phyloP scores from a whole-genome alignment of 2,329 filamentous ascomycete species.

The Tolypocladium tropicale region DNA sequence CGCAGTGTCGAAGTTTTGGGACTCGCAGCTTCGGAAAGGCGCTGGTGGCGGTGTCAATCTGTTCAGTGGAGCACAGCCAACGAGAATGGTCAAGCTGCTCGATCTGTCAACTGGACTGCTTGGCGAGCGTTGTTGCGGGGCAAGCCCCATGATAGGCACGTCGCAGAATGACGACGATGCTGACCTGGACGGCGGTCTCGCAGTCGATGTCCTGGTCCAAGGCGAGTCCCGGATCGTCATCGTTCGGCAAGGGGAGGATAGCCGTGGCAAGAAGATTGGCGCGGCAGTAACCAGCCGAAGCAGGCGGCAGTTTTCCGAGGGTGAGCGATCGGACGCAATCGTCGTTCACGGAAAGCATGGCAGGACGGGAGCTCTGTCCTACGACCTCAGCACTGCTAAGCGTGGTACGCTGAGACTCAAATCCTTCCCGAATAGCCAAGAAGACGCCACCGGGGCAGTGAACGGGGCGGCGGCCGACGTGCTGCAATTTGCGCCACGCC shows the following conservation, averaged over 20 bases:
- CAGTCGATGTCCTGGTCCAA: slow-evolving; percentile 42
- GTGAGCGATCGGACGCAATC: slow-evolving; percentile 39
- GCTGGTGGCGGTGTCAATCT: slow-evolving; percentile 41
- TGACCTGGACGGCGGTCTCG: slow-evolving; percentile 28
- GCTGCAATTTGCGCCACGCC: slow-evolving; percentile 16
- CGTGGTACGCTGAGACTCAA: slow-evolving; percentile 24
- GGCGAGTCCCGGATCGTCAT: slow-evolving; percentile 47
- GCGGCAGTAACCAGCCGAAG: slow-evolving; percentile 22
- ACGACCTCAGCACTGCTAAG: slow-evolving; percentile 39
- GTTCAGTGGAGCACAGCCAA: slow-evolving; percentile 44
- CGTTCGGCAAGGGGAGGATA: slow-evolving; percentile 42
- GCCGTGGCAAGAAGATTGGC: slow-evolving; percentile 31
- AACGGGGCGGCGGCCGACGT: slow-evolving; percentile 10
- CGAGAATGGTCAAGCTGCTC: slow-evolving; percentile 43
- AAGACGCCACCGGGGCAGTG: slow-evolving; percentile 8
- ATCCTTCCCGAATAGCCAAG: slow-evolving; percentile 16
- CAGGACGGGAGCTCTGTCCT: slow-evolving; percentile 28
- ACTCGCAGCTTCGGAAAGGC: slow-evolving; percentile 43
- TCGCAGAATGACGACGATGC: slow-evolving; percentile 9
- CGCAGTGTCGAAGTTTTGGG: slow-evolving; percentile 46
- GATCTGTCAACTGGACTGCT: slow-evolving; percentile 43
- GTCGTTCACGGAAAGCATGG: slow-evolving; percentile 40
- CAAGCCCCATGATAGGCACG: slow-evolving; percentile 32
- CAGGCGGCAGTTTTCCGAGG: slow-evolving; percentile 24
- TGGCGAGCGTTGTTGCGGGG: slow-evolving; percentile 45